Evolutionary conservation across 163 green algal species (phyloP), one percentile per base, ranked within the genome.

Genomic region (Chlorella variabilis): DNA sequence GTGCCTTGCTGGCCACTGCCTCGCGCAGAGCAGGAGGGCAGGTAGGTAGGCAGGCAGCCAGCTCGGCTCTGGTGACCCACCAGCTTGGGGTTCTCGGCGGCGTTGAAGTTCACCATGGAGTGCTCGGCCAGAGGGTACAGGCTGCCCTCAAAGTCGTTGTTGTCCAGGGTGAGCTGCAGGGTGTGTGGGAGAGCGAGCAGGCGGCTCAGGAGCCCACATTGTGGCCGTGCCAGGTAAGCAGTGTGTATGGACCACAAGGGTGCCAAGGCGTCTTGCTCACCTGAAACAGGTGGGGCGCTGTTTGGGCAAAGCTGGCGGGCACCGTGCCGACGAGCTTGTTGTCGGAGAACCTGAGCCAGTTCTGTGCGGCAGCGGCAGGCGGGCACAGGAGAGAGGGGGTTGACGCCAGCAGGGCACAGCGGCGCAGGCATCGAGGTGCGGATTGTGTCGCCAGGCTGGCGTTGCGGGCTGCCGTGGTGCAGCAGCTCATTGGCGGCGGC

Each of bases 91-190:
- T 90, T 90, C n/a, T 86, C 62, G 23, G 71, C 77, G 18, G 34
- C 39, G 25, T 62, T 48, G 45, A 78, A 78, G 29, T 63, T 81
- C 29, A 82, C n/a, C 20, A 89, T 39, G 7, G 23, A 45, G 49
- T 75, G 39, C 2, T 66, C 23, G 1, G 82, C 48, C 21, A 88
- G 59, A 9, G 41, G n/a, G 73, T 90, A 88, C 42, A 90, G 66
- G 71, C 88, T 65, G 36, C 85, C 81, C 15, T 54, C 62, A 54
- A 89, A 69, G 63, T 81, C 49, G 67, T 86, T 89, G 39, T 65
- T 61, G 39, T 71, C 83, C 51, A 85, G 31, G 6, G 54, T 76
- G 29, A 86, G 58, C 54, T 61, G 74, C 13, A 54, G 33, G 21
- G 36, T 8, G 29, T 15, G n/a, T n/a, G n/a, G n/a, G n/a, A 34